These are phyloP conservation scores for Crithidia expoeki DNA, from an alignment of 208 protist genomes.

Conservation along the genomic window DNA sequence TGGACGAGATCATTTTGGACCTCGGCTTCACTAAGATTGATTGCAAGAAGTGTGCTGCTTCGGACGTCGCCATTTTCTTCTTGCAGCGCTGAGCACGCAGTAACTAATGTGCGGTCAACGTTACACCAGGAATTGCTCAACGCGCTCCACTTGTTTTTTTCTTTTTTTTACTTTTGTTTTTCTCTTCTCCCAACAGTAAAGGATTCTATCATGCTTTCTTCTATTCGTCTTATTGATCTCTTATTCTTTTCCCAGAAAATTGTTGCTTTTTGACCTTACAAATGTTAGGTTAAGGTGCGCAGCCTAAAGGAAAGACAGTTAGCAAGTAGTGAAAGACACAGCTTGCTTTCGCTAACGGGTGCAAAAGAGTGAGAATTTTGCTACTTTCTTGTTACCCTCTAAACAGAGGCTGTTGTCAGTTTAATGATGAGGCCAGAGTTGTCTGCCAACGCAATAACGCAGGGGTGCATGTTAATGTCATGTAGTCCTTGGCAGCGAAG, in stretches of 20 bases:
- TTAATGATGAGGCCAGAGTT: no score
- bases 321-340: no score
- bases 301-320: no score
- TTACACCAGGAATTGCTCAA: neutral
- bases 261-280: neutral
- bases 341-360: no score
- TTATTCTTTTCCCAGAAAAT: constrained; percentile 10
- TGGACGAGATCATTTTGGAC: constrained; percentile 61
- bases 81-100: neutral
- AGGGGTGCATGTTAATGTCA: no score
- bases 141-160: neutral
- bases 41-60: constrained; percentile 45
- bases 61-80: neutral
- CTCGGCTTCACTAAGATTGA: constrained; percentile 54
- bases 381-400: no score
- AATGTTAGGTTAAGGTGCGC: no score
- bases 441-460: no score
- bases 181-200: neutral
- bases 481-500: no score
- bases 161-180: neutral
- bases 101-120: neutral
- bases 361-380: no score
- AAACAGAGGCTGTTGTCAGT: no score
- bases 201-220: neutral
- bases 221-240: neutral